Evolutionary conservation across 192 early-diverging fungal species (phyloP).

Genomic region (Cetraspora pellucida): DNA sequence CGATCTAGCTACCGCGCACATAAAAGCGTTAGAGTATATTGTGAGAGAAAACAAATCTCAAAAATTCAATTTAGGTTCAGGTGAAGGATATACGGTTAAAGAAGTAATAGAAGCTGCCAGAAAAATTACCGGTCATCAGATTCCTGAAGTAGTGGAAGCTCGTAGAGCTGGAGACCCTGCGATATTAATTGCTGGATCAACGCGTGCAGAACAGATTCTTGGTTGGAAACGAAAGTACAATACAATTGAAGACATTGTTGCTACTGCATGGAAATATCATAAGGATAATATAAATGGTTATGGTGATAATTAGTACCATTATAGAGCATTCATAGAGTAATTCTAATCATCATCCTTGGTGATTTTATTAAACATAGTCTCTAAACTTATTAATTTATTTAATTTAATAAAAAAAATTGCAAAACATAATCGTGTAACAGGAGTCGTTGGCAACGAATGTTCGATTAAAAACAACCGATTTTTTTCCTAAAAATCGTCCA

Average conservation of each 20-base stretch:
- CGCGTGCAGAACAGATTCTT: conserved; percentile 37
- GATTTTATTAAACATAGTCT: too few relatives aligned
- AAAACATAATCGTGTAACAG: too few relatives aligned
- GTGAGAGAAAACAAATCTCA: conserved; percentile 47
- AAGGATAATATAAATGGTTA: conserved; percentile 21
- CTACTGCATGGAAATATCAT: conserved; percentile 34
- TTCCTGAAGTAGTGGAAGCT: conserved; percentile 67
- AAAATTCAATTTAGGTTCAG: conserved; percentile 89
- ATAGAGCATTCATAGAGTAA: background rate
- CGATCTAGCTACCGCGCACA: conserved; percentile 88
- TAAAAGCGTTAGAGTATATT: conserved; percentile 67
- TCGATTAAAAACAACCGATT: too few relatives aligned
- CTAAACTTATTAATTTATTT: too few relatives aligned
- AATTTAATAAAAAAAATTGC: too few relatives aligned
- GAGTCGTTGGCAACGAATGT: too few relatives aligned
- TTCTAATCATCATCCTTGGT: too few relatives aligned
- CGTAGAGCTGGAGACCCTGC: conserved; percentile 86
- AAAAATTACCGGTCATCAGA: conserved; percentile 76
- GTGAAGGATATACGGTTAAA: conserved; percentile 85
- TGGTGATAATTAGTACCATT: background rate
- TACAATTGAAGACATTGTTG: conserved; percentile 44
- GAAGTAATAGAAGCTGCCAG: conserved; percentile 88
- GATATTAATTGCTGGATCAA: conserved; percentile 78
- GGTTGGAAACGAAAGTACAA: conserved; percentile 45
- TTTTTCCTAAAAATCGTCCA: too few relatives aligned